Conservation (phyloP, 2,329 filamentous ascomycete species). For the Cladophialophora yegresii region DNA sequence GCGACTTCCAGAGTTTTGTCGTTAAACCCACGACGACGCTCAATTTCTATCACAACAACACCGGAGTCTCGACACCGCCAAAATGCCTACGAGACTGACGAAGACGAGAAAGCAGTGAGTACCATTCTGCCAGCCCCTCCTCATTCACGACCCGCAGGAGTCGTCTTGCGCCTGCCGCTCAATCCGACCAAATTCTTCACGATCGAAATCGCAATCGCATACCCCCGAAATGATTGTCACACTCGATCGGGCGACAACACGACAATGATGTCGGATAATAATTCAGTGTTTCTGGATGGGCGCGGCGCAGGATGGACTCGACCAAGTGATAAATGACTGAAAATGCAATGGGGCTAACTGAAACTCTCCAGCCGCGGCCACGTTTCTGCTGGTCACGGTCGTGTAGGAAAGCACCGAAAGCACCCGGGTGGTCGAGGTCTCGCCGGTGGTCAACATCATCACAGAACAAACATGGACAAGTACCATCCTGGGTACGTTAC, state of each 20-base stretch:
- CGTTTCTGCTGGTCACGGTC: conserved; percentile 97
- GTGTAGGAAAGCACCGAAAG: conserved; percentile 99
- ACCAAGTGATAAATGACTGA: conserved; percentile 8
- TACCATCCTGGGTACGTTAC: conserved; percentile 99
- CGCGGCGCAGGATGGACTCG: neutral
- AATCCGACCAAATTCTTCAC: conserved; percentile 21
- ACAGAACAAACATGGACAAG: conserved; percentile 89
- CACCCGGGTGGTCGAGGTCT: conserved; percentile 76
- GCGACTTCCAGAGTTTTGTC: conserved; percentile 9
- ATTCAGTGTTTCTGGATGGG: neutral
- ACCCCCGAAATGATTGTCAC: neutral
- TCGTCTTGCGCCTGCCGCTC: conserved; percentile 28
- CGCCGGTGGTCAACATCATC: conserved; percentile 99
- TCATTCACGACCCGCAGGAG: neutral
- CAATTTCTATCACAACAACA: conserved; percentile 20
- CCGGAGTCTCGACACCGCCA: conserved; percentile 42
- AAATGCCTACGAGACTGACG: conserved; percentile 55
- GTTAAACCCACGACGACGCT: neutral
- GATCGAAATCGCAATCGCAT: neutral
- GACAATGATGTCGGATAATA: no score
- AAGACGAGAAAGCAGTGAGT: conserved; percentile 54
- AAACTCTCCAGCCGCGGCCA: conserved; percentile 75
- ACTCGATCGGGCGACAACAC: neutral
- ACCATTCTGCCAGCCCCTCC: conserved; percentile 1
- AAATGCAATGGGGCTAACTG: conserved; percentile 37